Percentiles rank a stretch among this genome's conserved stretches.
Evolutionary conservation across 2,329 filamentous ascomycete species (phyloP).

Genomic region (Phaeophleospora eucalypticola): DNA sequence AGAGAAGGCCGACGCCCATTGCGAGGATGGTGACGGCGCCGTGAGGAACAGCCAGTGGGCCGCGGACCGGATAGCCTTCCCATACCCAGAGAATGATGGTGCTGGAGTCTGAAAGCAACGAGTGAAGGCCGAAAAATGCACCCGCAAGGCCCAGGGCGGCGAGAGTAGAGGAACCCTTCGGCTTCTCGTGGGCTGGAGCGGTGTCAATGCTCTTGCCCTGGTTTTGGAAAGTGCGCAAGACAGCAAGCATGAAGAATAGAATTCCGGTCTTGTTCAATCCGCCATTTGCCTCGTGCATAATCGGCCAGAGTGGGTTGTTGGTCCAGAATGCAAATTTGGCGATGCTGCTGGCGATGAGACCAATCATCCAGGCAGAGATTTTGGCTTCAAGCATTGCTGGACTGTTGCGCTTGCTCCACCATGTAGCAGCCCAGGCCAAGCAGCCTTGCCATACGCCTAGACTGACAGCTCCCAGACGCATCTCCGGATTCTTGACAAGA

Average conservation of each 20-base stretch:
- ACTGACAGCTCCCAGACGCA: conserved; percentile 74
- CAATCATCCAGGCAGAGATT: conserved; percentile 74
- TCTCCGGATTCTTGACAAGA: conserved; percentile 65
- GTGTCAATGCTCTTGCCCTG: conserved; percentile 47
- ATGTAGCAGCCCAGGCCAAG: conserved; percentile 77
- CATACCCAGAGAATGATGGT: conserved; percentile 99
- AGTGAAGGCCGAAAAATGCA: conserved; percentile 84
- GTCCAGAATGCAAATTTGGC: conserved; percentile 91
- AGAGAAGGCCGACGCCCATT: conserved; percentile 76
- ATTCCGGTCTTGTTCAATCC: conserved; percentile 88
- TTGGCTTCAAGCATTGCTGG: conserved; percentile 73
- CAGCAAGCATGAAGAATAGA: conserved; percentile 68
- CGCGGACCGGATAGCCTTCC: conserved; percentile 89
- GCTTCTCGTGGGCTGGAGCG: conserved; percentile 49
- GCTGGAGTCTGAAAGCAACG: conserved; percentile 89
- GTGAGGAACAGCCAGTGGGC: conserved; percentile 83
- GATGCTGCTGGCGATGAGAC: conserved; percentile 78
- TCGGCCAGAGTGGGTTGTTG: conserved; percentile 96
- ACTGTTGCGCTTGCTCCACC: conserved; percentile 72
- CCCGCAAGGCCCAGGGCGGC: conserved; percentile 76
- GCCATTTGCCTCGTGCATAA: conserved; percentile 83
- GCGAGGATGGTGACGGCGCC: conserved; percentile 79
- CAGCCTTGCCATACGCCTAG: conserved; percentile 78
- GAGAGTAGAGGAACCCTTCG: conserved; percentile 64
- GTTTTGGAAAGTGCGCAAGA: conserved; percentile 69